phyloP scores from a whole-genome alignment of 805 yeast species.

The Cyberlindnera saturnus region DNA sequence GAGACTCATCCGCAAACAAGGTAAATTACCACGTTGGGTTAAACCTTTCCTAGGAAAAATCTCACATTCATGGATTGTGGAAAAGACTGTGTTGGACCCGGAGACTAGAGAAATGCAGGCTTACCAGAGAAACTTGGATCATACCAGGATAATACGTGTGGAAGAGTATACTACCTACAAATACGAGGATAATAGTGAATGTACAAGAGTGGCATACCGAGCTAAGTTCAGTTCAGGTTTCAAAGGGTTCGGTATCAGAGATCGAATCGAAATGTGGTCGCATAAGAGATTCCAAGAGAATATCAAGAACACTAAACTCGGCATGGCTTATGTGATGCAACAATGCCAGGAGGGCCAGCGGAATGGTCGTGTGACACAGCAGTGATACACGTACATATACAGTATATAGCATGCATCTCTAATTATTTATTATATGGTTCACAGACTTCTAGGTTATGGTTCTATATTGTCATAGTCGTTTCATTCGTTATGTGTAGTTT shows the following conservation, averaged over 20 bases:
- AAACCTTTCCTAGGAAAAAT: constrained; percentile 67
- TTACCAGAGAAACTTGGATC: constrained; percentile 81
- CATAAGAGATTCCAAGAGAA: constrained; percentile 63
- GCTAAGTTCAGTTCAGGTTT: constrained; percentile 74
- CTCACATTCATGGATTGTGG: constrained; percentile 76
- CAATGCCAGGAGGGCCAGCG: constrained; percentile 32
- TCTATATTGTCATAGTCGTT: background rate
- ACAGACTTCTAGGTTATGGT: no score
- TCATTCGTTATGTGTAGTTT: background rate
- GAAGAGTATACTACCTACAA: constrained; percentile 68
- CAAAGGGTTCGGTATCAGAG: constrained; percentile 53
- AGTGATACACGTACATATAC: background rate
- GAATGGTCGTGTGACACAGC: background rate
- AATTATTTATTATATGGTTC: background rate
- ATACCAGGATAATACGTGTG: constrained; percentile 66
- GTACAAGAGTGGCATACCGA: constrained; percentile 45
- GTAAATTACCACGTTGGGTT: constrained; percentile 76
- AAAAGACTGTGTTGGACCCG: constrained; percentile 70
- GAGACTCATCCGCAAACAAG: constrained; percentile 68
- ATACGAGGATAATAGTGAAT: constrained; percentile 24
- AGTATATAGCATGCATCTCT: background rate
- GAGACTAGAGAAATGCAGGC: constrained; percentile 45
- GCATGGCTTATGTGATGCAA: constrained; percentile 75
- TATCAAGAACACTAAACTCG: constrained; percentile 57
- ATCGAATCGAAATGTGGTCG: constrained; percentile 80